Conservation (phyloP, 805 yeast genomes). For the Spathaspora arborariae region DNA sequence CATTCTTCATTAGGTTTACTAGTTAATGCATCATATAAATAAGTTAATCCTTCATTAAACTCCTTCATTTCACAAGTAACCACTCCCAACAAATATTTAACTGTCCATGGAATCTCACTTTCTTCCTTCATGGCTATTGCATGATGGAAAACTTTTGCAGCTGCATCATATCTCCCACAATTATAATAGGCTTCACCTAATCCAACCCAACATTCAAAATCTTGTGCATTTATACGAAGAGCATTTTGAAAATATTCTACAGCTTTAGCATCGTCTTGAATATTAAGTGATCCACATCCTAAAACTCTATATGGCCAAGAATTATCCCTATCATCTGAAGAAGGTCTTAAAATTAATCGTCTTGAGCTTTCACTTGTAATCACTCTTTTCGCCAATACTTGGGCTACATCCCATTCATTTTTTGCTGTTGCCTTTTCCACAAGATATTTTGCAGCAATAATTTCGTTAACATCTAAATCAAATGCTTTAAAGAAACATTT, state of each 20-base stretch:
- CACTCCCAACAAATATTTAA: slow-evolving; percentile 63
- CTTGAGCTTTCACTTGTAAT: slow-evolving; percentile 61
- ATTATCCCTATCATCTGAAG: slow-evolving; percentile 24
- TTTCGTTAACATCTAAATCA: slow-evolving; percentile 76
- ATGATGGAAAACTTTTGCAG: slow-evolving; percentile 72
- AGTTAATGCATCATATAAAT: slow-evolving; percentile 40
- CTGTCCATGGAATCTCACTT: slow-evolving; percentile 57
- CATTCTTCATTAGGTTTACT: slow-evolving; percentile 46
- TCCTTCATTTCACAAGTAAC: slow-evolving; percentile 63
- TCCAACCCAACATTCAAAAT: slow-evolving; percentile 85
- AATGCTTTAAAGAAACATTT: slow-evolving; percentile 89
- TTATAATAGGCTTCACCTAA: slow-evolving; percentile 92
- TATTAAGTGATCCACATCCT: slow-evolving; percentile 73
- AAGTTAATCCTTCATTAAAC: slow-evolving; percentile 54
- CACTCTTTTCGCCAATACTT: slow-evolving; percentile 63
- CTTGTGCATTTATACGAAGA: slow-evolving; percentile 61
- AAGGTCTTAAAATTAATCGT: slow-evolving; percentile 35
- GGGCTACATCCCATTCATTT: slow-evolving; percentile 83
- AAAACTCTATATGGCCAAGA: slow-evolving; percentile 90
- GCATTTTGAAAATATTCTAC: slow-evolving; percentile 88
- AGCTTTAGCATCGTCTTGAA: slow-evolving; percentile 70
- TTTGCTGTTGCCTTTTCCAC: slow-evolving; percentile 64
- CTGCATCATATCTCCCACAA: slow-evolving; percentile 85
- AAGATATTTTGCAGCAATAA: slow-evolving; percentile 68
- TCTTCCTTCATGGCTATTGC: slow-evolving; percentile 51